Evolutionary conservation across 805 yeast species (phyloP).

Genomic region (Candida yuanshanica): DNA sequence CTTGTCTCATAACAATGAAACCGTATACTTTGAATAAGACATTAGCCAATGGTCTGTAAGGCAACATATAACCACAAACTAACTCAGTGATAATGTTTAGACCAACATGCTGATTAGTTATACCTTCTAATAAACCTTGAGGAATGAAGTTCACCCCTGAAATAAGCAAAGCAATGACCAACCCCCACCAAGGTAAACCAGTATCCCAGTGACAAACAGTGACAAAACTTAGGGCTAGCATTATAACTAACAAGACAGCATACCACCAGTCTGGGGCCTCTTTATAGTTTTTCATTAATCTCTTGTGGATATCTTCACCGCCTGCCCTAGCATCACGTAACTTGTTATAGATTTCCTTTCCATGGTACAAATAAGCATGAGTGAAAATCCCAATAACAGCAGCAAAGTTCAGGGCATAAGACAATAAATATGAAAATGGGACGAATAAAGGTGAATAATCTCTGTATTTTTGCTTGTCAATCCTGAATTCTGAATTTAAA

Average conservation of each 20-base stretch:
- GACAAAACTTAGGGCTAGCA: conserved; percentile 26
- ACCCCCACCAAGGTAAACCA: conserved; percentile 61
- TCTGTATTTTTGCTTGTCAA: conserved; percentile 40
- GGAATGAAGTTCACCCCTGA: conserved; percentile 51
- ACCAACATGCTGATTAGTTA: conserved; percentile 50
- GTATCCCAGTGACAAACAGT: conserved; percentile 35
- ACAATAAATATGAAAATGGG: conserved; percentile 50
- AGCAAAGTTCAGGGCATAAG: conserved; percentile 57
- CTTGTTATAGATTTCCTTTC: conserved; percentile 44
- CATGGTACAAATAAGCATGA: conserved; percentile 54
- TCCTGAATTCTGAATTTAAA: conserved; percentile 35
- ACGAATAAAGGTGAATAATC: conserved; percentile 53
- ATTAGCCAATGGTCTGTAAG: conserved; percentile 49
- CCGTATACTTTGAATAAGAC: conserved; percentile 51
- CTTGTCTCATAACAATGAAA: conserved; percentile 49
- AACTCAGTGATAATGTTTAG: conserved; percentile 55
- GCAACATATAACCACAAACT: conserved; percentile 55
- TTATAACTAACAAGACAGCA: conserved; percentile 25
- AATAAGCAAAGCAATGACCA: conserved; percentile 48
- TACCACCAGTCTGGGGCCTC: conserved; percentile 62
- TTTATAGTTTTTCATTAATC: conserved; percentile 49
- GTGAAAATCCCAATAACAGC: conserved; percentile 55
- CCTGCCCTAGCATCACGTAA: conserved; percentile 36
- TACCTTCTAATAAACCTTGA: conserved; percentile 51
- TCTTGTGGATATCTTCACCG: conserved; percentile 39